Conservation (phyloP, 345 rosid species). For the Aegle marmelos region DNA sequence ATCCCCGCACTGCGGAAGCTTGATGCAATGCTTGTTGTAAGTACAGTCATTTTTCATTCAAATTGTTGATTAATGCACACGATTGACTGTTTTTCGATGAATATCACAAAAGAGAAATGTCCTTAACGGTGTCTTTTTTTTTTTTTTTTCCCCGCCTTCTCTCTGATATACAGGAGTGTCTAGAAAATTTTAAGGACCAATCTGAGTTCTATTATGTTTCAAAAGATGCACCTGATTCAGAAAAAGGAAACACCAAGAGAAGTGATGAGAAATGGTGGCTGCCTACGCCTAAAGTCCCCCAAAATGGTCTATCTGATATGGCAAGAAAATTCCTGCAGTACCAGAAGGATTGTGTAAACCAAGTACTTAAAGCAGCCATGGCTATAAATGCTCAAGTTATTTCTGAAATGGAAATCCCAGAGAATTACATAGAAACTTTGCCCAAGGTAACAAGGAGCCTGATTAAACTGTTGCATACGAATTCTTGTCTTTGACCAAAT, state of each 20-base stretch:
- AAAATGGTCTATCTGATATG: conserved; percentile 65
- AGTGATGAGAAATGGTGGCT: conserved; percentile 94
- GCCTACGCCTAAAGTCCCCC: conserved; percentile 73
- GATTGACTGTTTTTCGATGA: not conserved
- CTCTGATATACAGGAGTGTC: conserved; percentile 45
- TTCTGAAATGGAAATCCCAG: conserved; percentile 86
- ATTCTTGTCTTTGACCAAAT: not conserved
- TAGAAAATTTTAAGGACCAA: conserved; percentile 76
- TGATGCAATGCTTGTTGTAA: conserved; percentile 92
- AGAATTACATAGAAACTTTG: conserved; percentile 78
- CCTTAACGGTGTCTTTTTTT: not conserved
- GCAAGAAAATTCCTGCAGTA: conserved; percentile 66
- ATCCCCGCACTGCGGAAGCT: conserved; percentile 92
- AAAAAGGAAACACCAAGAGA: conserved; percentile 42
- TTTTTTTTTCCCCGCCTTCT: not conserved
- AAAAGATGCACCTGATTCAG: conserved; percentile 64
- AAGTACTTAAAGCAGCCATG: conserved; percentile 94
- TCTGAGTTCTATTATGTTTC: conserved; percentile 65
- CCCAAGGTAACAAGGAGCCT: conserved; percentile 53
- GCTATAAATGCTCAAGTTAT: conserved; percentile 88
- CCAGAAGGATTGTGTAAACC: conserved; percentile 86
- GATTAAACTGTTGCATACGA: not conserved
- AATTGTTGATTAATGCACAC: not conserved
- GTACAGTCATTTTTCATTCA: conserved; percentile 11
- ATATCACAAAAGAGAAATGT: not conserved